Evolutionary conservation across 768 basidiomycete species (phyloP).

Genomic region (Kondoa subrosea): DNA sequence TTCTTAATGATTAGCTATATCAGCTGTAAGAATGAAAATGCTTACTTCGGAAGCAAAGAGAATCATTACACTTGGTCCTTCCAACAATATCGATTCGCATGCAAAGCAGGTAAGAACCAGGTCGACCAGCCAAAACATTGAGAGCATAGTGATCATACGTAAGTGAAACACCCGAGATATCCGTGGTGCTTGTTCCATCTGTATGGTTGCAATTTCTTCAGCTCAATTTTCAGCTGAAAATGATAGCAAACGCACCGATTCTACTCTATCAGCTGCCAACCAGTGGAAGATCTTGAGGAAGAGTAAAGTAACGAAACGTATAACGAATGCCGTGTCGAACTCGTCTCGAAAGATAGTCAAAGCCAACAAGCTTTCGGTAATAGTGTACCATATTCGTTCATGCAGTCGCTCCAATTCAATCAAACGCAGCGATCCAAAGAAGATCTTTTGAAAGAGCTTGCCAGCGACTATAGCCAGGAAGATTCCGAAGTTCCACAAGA

Average conservation of each 20-base stretch:
- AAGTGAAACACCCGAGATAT: conserved; percentile 75
- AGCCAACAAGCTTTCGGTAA: conserved; percentile 87
- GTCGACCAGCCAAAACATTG: conserved; percentile 59
- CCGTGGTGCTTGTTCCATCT: conserved; percentile 97
- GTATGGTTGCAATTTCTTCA: conserved; percentile 1
- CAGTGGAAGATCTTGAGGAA: conserved; percentile 97
- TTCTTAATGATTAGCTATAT: conserved; percentile 30
- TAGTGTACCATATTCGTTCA: conserved; percentile 90
- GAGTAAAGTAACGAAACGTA: conserved; percentile 86
- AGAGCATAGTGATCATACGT: conserved; percentile 57
- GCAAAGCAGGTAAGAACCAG: conserved; percentile 60
- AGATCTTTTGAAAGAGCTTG: conserved; percentile 61
- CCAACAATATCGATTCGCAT: conserved; percentile 56
- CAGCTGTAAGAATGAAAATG: conserved; percentile 10
- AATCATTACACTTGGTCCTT: conserved; percentile 77
- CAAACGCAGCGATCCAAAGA: conserved; percentile 74
- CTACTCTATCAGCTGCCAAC: conserved; percentile 84
- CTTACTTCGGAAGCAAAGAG: conserved; percentile 84
- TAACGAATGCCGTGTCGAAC: conserved; percentile 75
- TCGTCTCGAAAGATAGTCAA: conserved; percentile 95
- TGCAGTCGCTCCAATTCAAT: conserved; percentile 93
- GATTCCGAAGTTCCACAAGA: conserved; percentile 76
- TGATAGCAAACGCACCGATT: conserved; percentile 51
- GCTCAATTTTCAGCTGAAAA: conserved; percentile 3
- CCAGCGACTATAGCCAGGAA: conserved; percentile 59